Conservation (phyloP, 2,329 filamentous ascomycete genomes). For the Pyricularia pennisetigena region DNA sequence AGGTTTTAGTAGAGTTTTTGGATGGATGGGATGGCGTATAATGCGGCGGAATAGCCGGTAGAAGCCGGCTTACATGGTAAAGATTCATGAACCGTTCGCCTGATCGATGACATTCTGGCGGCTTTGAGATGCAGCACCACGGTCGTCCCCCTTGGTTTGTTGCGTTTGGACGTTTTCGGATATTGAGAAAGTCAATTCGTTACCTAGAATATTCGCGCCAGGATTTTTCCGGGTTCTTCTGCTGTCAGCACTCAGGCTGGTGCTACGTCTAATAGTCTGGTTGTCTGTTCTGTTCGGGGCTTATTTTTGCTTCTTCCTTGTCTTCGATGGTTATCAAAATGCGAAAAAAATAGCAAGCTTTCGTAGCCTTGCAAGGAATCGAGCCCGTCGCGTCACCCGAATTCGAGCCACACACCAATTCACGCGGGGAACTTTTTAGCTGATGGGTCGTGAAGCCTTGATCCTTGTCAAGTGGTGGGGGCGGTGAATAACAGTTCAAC, state of each 20-base stretch:
- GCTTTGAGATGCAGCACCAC: not conserved
- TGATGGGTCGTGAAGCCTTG: not conserved
- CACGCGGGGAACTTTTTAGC: not conserved
- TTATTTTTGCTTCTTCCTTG: not conserved
- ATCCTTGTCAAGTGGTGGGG: not conserved
- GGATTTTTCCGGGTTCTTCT: not conserved
- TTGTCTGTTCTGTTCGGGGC: not conserved
- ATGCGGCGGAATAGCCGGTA: slow-evolving; percentile 5
- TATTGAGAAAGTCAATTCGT: not conserved
- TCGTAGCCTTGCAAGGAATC: not conserved
- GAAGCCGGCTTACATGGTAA: slow-evolving; percentile 56
- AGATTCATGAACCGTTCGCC: slow-evolving; percentile 62
- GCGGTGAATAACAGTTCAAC: not conserved
- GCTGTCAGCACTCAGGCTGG: not conserved
- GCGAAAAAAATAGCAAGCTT: not conserved
- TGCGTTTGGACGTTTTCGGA: not conserved
- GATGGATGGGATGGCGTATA: not conserved
- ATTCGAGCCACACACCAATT: not conserved
- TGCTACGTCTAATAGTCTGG: not conserved
- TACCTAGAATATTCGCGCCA: not conserved
- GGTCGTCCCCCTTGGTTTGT: not conserved
- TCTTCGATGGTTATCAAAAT: not conserved
- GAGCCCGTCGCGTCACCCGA: not conserved
- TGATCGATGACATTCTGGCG: not conserved
- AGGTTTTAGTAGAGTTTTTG: slow-evolving; percentile 6